These are phyloP conservation scores for Carallia brachiata DNA, from an alignment of 345 rosid species.

Conservation along the genomic window DNA sequence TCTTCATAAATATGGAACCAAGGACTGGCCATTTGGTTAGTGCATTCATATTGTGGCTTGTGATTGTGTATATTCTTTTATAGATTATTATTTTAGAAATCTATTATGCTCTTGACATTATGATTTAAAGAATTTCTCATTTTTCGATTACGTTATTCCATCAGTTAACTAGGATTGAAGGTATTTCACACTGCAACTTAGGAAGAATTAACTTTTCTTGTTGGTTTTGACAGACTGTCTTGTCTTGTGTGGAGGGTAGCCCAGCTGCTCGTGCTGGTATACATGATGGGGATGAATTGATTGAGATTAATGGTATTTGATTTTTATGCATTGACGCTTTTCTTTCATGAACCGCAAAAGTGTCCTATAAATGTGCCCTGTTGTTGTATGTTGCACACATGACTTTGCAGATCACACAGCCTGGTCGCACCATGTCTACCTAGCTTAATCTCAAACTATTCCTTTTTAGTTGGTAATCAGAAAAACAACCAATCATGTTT, in stretches of 20 bases:
- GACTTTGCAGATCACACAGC: constrained; percentile 1
- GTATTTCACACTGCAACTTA: no score
- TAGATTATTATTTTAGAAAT: not conserved
- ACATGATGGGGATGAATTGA: constrained; percentile 76
- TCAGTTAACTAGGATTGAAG: no score
- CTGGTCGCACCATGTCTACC: not conserved
- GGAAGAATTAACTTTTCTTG: not conserved
- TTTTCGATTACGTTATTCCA: no score
- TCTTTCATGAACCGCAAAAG: not conserved
- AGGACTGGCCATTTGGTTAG: constrained; percentile 80
- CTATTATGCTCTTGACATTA: not conserved
- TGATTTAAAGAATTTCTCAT: no score
- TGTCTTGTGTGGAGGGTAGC: constrained; percentile 76
- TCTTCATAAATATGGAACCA: constrained; percentile 74
- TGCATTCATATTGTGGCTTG: not conserved
- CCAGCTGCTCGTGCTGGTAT: constrained; percentile 93
- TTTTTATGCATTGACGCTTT: not conserved
- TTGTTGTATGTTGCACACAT: not conserved
- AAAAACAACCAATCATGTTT: not conserved
- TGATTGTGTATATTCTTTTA: not conserved
- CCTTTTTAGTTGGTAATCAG: not conserved
- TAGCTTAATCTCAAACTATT: no score
- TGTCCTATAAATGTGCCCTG: not conserved
- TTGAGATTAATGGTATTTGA: constrained; percentile 79
- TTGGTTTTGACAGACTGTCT: constrained; percentile 55